These are phyloP conservation scores for Pythium chondricola DNA, from an alignment of 352 stramenopile species.

Conservation along the genomic window DNA sequence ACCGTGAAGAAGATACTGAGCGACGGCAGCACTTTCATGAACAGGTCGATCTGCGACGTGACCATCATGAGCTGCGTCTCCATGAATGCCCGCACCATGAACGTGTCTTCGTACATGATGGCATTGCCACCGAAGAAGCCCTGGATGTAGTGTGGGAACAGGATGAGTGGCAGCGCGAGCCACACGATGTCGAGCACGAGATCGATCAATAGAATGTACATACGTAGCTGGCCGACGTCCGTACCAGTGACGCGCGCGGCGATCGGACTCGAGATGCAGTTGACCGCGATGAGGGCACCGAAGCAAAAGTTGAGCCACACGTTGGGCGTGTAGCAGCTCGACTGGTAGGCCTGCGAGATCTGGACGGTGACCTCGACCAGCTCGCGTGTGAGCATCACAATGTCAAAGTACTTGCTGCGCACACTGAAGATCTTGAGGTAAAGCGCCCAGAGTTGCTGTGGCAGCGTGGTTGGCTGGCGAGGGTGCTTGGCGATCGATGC, in stretches of 20 bases:
- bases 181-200: conserved; percentile 18
- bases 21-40: conserved; percentile 15
- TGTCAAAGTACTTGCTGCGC: conserved; percentile 17
- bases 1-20: conserved; percentile 14
- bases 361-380: conserved; percentile 19
- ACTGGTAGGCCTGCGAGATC: conserved; percentile 14
- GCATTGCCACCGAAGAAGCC: conserved; percentile 7
- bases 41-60: conserved; percentile 9
- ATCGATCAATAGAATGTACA: conserved; percentile 11
- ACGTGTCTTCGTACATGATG: conserved; percentile 18
- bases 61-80: conserved; percentile 14
- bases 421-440: conserved; percentile 7
- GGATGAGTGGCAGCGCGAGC: conserved; percentile 11
- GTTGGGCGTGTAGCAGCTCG: conserved; percentile 15
- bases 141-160: conserved; percentile 9
- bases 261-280: conserved; percentile 15
- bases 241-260: background rate
- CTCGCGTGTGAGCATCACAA: conserved; percentile 15
- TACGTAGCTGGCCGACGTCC: background rate
- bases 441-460: background rate
- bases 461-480: background rate
- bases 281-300: conserved; percentile 12
- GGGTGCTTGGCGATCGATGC: background rate
- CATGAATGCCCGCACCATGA: conserved; percentile 17
- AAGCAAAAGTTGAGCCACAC: conserved; percentile 16